Base-by-base conservation (phyloP, 805 yeast species). In the Barnettozyma botsteinii region DNA sequence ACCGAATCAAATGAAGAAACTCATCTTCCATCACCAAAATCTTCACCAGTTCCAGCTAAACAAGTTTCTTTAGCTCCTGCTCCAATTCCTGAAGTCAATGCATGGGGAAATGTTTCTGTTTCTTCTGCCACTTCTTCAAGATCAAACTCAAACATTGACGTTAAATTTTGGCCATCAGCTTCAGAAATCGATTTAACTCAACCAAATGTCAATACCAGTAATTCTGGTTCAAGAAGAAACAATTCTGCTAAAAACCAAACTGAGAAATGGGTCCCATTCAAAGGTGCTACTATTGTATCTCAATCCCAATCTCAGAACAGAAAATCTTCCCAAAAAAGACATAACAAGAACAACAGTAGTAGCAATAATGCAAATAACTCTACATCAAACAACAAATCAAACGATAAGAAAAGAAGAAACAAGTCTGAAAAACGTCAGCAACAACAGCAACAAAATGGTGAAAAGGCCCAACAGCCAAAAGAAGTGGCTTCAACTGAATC, bases 181-280 rank as follows among this genome's bases (percentile, higher is more conserved):
- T 60, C 59, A 31, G 62, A 65, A 17, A 51, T 63, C 10, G 43
- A 40, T 17, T 23, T 24, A 20, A 29, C 21, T 17, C 38, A 33
- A 23, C 33, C 29, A 29, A 7, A 15, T 13, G 21, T 27, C 7
- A 11, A 24, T 20, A 26, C 28, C 15, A 17, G 28, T 24, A 14
- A 25, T 31, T 22, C 37, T 12, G n/a, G n/a, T n/a, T 30, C 33
- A 3, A 34, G 20, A 37, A 53, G 50, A 42, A 42, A 42, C 14
- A 35, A 33, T 30, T 41, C 33, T 34, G 45, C 50, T 34, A 55
- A 53, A 35, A 45, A 47, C 12, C 51, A 58, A 2, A 77, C 74
- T 52, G 82, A 76, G 52, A 83, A 81, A 57, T 80, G 86, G 85
- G 73, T 79, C 29, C 86, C 86, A n/a, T 76, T 73, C 57, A 71